Base-by-base conservation (phyloP, 352 stramenopile species). In the Phytophthora macrochlamydospora region DNA sequence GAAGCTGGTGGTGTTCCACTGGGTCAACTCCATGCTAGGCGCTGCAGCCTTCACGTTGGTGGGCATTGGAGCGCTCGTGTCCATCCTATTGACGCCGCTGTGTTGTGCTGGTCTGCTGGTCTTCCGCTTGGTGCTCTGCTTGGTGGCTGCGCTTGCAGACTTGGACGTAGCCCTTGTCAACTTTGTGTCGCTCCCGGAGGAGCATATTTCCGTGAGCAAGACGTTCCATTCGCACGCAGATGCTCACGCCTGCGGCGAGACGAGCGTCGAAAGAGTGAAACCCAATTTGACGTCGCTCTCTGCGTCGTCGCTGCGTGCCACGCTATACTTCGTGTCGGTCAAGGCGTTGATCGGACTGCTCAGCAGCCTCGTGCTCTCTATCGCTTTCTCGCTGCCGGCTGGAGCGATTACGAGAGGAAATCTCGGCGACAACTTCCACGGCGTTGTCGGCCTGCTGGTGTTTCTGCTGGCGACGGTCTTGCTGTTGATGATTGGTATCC, bases 131-230 rank as follows among this genome's bases (percentile, higher is more conserved):
- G 59, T 88, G 59, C 69, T 89, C 40, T 79, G 69, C 43, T 54
- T 88, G 24, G 75, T 89, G 18, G 70, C 72, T 7, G 76, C 83
- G 37, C 65, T 92, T 46, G 77, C 83, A 2, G 75, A 87, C 48
- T 59, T 88, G 54, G 83, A 92, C 46, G 79, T 88, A 31, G 61
- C 59, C 40, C 75, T 92, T 42, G 76, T 75, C 72, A 91, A 91
- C 78, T 90, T 85, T 62, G 78, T 85, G 45, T 79, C 83, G 29
- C 71, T 81, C 28, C 56, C 71, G 8, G 65, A 81, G 40, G 69
- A 87, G 28, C 77, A 80, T 50, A 81, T 92, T 46, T 88, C 73
- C 50, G 58, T 79, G 35, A 76, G 62, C 53, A 71, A 75, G 7
- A 69, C 74, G 57, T 57, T 68, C 38, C 56, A 57, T 4, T 73